Percentiles rank a stretch among this genome's conserved stretches.
Conservation (phyloP, 2,329 filamentous ascomycete species). For the Fusarium sororula region DNA sequence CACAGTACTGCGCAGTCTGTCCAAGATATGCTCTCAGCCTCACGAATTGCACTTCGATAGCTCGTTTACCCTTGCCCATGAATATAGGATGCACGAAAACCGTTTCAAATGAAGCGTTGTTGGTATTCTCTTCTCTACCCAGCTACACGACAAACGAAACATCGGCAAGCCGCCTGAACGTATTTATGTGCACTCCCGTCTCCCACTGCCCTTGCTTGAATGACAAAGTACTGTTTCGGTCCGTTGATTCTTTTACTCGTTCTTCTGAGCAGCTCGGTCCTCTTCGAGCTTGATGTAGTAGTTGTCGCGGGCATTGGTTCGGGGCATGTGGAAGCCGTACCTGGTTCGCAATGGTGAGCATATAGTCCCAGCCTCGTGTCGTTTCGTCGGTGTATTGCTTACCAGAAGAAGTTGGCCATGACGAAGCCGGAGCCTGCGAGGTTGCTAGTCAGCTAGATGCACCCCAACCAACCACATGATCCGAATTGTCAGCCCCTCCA, state of each 20-base stretch:
- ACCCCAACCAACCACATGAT: slow-evolving; percentile 39
- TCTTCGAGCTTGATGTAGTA: slow-evolving; percentile 68
- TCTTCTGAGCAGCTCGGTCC: slow-evolving; percentile 58
- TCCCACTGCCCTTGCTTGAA: slow-evolving; percentile 4
- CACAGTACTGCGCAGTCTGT: not conserved
- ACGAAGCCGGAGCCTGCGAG: slow-evolving; percentile 60
- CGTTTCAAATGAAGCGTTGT: slow-evolving; percentile 35
- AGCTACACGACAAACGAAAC: slow-evolving; percentile 42
- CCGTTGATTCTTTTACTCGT: slow-evolving; percentile 34
- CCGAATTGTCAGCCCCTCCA: slow-evolving; percentile 37
- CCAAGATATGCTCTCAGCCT: not conserved
- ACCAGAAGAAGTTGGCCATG: slow-evolving; percentile 68
- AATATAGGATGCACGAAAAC: slow-evolving; percentile 41
- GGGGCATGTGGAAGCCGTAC: slow-evolving; percentile 71
- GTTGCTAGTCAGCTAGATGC: slow-evolving; percentile 46
- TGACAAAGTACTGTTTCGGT: not conserved
- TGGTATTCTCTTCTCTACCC: slow-evolving; percentile 40
- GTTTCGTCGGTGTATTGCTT: slow-evolving; percentile 43
- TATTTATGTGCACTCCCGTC: slow-evolving; percentile 26
- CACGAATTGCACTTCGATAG: not conserved
- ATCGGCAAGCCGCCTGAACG: slow-evolving; percentile 18
- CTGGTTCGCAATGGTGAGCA: slow-evolving; percentile 47
- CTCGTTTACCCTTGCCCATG: slow-evolving; percentile 42
- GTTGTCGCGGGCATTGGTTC: slow-evolving; percentile 66
- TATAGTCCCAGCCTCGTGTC: not conserved